Base-by-base conservation (phyloP, 495 filamentous ascomycete species). In the Pseudomonodictys pantanalensis region DNA sequence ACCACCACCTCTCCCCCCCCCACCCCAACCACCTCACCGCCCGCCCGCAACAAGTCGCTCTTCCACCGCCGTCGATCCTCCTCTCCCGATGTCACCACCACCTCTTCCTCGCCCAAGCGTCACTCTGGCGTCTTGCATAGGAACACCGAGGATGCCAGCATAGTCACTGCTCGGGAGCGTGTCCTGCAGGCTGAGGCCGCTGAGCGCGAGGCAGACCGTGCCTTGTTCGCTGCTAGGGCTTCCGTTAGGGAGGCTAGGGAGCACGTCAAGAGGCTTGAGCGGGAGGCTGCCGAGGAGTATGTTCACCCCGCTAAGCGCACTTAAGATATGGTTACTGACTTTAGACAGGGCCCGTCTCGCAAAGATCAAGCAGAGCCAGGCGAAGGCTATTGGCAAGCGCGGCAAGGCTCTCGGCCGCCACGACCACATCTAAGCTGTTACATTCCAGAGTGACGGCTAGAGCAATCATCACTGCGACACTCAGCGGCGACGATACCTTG, bases 301-400 rank as follows among this genome's bases (percentile, higher is more conserved):
- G 69, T 53, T 15, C 22, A 41, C 17, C 49, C 18, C 11, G 20
- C 26, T 62, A 3, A 24, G 15, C 35, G 15, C 50, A 44, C 20
- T 23, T 6, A 12, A 30, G 25, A 3, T 28, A 24, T 39, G 11
- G 17, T 3, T 52, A 24, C 30, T 52, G 35, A 44, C 24, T 30
- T 9, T 23, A 12, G 26, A 38, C 53, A 78, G 73, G 48, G 77
- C 78, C n/a, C 69, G 79, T 24, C 62, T 77, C 8, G 85, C 85
- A 20, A 85, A 81, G 75, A 82, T 86, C 43, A 88, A 88, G 78
- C 80, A 85, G 66, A 76, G 78, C 56, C 79, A 87, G 62, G 84
- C 83, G 0, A 80, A 75, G 54, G 75, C 77, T 56, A 80, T 88
- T 22, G 80, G 79, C 26, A 86, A 86, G 80, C 72, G 83, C 24